Base-by-base conservation (phyloP, 768 basidiomycete species). In the Boletus barrowsii region DNA sequence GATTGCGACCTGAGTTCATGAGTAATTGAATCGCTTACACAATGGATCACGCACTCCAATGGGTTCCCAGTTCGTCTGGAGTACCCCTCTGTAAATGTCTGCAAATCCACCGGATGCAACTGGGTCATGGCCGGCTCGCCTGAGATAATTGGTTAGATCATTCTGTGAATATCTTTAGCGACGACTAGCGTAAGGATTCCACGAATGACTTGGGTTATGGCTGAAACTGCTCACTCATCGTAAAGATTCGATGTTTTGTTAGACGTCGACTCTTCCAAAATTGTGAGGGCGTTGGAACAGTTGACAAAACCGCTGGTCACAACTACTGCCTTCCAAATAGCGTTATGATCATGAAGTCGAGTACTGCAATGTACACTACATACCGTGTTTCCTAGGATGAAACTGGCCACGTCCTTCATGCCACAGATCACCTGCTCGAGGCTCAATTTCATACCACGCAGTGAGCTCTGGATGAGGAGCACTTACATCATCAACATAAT, bases 51-150 rank as follows among this genome's bases (percentile, higher is more conserved):
- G 10, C 17, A 60, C 58, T 20, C 24, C 39, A 3, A 42, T n/a
- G 5, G 58, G 14, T 20, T 55, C 43, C 49, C 40, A 30, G 43
- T 32, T 39, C 22, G n/a, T 47, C 24, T 60, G 47, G 14, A 60
- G 54, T 47, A 51, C 50, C 18, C 58, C 59, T 26, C 33, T 55
- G 32, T 61, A 61, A 15, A 61, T 61, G 41, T 61, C 59, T 22
- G 59, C 59, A 22, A 49, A 61, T 10, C 59, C 59, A 24, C 59
- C 59, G 2, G 53, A 60, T 30, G 59, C 50, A 17, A 56, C 47
- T 10, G 59, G 59, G 35, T 60, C 59, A 7, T 29, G 47, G 8
- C 54, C 24, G 7, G 56, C 58, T 20, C 59, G 59, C 39, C 20
- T 46, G 22, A 60, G 35, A 18, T 49, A 39, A 18, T 1, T 20